Conservation (phyloP, 1,284 basidiomycete species). For the Leucoagaricus sp. region DNA sequence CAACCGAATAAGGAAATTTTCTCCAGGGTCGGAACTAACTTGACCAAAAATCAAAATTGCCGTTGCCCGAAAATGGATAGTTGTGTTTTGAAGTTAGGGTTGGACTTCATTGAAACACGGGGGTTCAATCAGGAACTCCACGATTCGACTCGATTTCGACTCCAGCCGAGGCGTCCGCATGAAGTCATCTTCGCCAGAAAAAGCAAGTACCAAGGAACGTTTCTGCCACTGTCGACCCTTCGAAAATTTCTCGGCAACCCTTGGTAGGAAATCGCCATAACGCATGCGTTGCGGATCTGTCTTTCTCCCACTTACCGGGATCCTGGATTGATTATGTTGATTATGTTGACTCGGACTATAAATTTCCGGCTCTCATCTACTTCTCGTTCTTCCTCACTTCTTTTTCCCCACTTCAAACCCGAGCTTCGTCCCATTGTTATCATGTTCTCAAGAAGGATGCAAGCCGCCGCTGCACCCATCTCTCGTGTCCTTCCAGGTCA, state of each 20-base stretch:
- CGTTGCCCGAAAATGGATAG: neutral
- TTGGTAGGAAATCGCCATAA: neutral
- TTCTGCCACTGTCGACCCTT: neutral
- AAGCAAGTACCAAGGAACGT: neutral
- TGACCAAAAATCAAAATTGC: neutral
- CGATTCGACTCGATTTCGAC: neutral
- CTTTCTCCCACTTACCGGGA: neutral
- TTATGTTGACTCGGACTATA: slow-evolving; percentile 8
- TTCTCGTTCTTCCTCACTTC: slow-evolving; percentile 12
- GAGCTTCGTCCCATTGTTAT: slow-evolving; percentile 5
- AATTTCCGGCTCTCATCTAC: slow-evolving; percentile 11
- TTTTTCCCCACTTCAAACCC: slow-evolving; percentile 12
- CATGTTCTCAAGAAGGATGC: slow-evolving; percentile 2
- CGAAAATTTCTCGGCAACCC: slow-evolving; percentile 7
- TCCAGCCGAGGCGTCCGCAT: too few species aligned
- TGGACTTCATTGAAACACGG: neutral
- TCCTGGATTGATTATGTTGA: neutral
- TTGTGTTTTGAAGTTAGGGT: neutral
- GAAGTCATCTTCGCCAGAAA: neutral
- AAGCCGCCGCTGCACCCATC: slow-evolving; percentile 1
- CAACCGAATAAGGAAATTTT: neutral
- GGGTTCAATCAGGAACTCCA: neutral
- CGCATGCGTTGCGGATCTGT: neutral
- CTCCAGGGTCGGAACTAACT: neutral
- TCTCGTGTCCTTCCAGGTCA: slow-evolving; percentile 37